Conservation (phyloP, 495 filamentous ascomycete species). For the Xylaria castorea region DNA sequence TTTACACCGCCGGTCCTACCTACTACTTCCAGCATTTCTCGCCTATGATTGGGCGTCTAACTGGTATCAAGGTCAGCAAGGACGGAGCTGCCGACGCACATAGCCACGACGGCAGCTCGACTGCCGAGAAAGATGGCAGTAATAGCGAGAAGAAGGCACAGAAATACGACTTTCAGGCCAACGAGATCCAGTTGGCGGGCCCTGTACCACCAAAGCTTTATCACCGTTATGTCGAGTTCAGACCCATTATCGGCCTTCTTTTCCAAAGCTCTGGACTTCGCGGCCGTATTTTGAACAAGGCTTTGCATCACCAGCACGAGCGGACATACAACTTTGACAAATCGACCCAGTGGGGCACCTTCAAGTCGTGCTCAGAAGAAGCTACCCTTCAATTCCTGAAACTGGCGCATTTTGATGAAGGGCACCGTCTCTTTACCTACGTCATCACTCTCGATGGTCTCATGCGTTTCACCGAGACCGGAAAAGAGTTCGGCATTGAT, state of each 20-base stretch:
- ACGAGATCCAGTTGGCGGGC: slow-evolving; percentile 85
- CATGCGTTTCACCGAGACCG: slow-evolving; percentile 91
- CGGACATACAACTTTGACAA: slow-evolving; percentile 88
- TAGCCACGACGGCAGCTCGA: slow-evolving; percentile 32
- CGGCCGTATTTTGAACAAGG: slow-evolving; percentile 79
- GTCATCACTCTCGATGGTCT: slow-evolving; percentile 86
- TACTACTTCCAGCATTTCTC: slow-evolving; percentile 85
- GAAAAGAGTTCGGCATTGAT: slow-evolving; percentile 93
- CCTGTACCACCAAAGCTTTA: slow-evolving; percentile 81
- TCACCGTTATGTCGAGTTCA: slow-evolving; percentile 92
- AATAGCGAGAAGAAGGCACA: slow-evolving; percentile 58
- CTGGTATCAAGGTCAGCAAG: slow-evolving; percentile 72
- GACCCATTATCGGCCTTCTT: slow-evolving; percentile 86
- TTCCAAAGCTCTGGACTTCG: slow-evolving; percentile 78
- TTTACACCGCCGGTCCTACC: slow-evolving; percentile 79
- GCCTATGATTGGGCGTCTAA: slow-evolving; percentile 83
- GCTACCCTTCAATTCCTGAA: slow-evolving; percentile 81
- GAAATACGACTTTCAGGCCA: slow-evolving; percentile 91
- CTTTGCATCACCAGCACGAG: slow-evolving; percentile 86
- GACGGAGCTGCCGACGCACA: slow-evolving; percentile 47
- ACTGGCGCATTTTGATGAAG: slow-evolving; percentile 84
- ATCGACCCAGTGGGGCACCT: slow-evolving; percentile 69
- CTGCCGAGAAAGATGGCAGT: slow-evolving; percentile 33
- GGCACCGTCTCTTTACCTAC: slow-evolving; percentile 88
- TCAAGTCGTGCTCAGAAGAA: slow-evolving; percentile 60